These are phyloP conservation scores for Volvox africanus DNA, from an alignment of 139 green algal species.

Conservation along the genomic window DNA sequence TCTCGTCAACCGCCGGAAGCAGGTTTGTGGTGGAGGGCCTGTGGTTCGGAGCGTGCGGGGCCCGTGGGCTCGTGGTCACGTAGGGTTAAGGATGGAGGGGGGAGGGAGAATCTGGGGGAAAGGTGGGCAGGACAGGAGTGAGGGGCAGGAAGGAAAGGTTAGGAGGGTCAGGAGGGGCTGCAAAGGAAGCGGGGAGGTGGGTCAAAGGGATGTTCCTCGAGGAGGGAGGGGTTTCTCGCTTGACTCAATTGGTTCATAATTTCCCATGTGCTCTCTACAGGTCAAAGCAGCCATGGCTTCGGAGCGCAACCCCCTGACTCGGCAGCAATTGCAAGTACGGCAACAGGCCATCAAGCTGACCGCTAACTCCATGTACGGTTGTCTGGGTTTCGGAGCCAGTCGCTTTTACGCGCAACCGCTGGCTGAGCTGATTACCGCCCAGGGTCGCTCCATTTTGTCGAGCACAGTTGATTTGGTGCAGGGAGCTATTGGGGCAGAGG, in stretches of 20 bases:
- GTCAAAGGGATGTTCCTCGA: no score
- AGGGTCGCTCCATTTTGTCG: conserved; percentile 95
- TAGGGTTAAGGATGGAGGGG: neutral
- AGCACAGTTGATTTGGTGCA: conserved; percentile 95
- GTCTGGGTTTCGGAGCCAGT: conserved; percentile 92
- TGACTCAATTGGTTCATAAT: no score
- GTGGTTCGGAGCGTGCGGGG: no score
- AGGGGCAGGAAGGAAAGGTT: no score
- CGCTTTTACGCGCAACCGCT: conserved; percentile 96
- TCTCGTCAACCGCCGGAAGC: conserved; percentile 82
- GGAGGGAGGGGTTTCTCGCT: no score
- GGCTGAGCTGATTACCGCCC: conserved; percentile 95
- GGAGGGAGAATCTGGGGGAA: neutral
- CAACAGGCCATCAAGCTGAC: conserved; percentile 95
- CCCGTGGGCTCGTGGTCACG: no score
- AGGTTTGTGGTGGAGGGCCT: conserved; percentile 65
- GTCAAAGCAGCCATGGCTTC: conserved; percentile 82
- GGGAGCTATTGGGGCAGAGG: conserved; percentile 56
- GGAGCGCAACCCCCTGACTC: conserved; percentile 73
- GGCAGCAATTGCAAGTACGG: conserved; percentile 87
- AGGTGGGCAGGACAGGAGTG: neutral
- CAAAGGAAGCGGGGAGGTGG: no score
- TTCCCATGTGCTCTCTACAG: conserved; percentile 9
- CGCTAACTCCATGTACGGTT: conserved; percentile 99
- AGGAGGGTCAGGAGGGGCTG: no score